These are phyloP conservation scores for Mycena olivaceomarginata DNA, from an alignment of 768 basidiomycete species.

Conservation along the genomic window DNA sequence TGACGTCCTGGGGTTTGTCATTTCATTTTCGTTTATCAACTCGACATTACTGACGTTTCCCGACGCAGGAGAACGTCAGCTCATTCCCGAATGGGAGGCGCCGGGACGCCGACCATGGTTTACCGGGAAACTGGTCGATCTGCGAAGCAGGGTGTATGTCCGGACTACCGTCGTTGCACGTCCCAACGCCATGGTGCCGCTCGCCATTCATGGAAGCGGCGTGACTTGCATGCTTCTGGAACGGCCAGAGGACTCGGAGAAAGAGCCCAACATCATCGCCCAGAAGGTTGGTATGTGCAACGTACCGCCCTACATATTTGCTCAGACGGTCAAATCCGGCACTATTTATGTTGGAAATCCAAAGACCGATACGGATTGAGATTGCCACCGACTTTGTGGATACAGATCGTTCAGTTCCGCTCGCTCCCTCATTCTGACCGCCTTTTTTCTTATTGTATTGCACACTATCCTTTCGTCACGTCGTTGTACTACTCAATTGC, in stretches of 20 bases:
- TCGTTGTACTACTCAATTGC: no score
- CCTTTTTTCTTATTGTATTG: no score
- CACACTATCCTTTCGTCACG: no score
- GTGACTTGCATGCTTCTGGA: conserved; percentile 48
- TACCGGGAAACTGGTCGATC: conserved; percentile 14
- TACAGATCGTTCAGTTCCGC: no score
- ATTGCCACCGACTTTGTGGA: no score
- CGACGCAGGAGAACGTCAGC: conserved; percentile 17
- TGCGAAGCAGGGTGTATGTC: conserved; percentile 11
- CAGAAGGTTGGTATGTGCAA: conserved; percentile 40
- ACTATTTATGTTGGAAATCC: conserved; percentile 17
- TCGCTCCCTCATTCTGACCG: no score
- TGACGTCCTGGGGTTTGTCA: conserved; percentile 38
- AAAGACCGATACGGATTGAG: no score
- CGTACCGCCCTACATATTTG: conserved; percentile 47
- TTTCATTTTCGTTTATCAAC: neutral
- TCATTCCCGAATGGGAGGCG: conserved; percentile 26
- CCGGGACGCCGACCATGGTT: neutral
- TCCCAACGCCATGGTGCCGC: conserved; percentile 14
- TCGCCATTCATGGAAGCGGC: conserved; percentile 33
- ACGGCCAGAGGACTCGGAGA: conserved; percentile 30
- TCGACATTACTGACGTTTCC: neutral
- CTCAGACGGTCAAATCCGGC: conserved; percentile 39
- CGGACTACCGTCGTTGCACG: neutral
- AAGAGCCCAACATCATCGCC: neutral